Percentiles rank a stretch among this genome's conserved stretches.
Evolutionary conservation across 768 basidiomycete species (phyloP).

Genomic region (Tricholoma sp.): DNA sequence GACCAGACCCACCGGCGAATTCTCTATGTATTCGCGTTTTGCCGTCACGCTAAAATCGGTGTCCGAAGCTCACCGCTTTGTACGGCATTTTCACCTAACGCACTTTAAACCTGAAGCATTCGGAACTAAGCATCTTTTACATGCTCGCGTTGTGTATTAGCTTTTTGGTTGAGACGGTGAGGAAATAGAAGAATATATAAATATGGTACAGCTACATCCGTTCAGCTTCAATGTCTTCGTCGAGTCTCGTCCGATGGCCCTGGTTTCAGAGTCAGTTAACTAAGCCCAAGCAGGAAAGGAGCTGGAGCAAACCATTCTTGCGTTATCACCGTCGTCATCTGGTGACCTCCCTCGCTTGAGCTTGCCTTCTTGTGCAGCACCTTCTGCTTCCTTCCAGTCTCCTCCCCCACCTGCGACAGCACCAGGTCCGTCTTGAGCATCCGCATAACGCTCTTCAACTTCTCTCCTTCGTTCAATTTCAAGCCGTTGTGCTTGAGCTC

Average conservation of each 20-base stretch:
- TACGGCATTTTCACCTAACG: slow-evolving; percentile 58
- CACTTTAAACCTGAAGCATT: slow-evolving; percentile 11
- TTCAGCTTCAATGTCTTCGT: slow-evolving; percentile 63
- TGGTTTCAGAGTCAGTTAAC: slow-evolving; percentile 19
- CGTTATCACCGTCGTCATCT: slow-evolving; percentile 65
- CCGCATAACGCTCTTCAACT: slow-evolving; percentile 83
- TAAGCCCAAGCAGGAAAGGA: slow-evolving; percentile 1
- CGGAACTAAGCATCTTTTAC: slow-evolving; percentile 4
- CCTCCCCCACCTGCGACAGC: slow-evolving; percentile 81
- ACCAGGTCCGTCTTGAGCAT: slow-evolving; percentile 73
- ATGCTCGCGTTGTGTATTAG: slow-evolving; percentile 19
- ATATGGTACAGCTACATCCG: slow-evolving; percentile 49
- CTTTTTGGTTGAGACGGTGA: slow-evolving; percentile 3
- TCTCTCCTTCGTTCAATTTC: slow-evolving; percentile 76
- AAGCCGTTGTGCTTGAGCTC: slow-evolving; percentile 73
- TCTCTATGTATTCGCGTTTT: slow-evolving; percentile 46
- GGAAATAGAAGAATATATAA: slow-evolving; percentile 20
- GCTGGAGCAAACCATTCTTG: slow-evolving; percentile 44
- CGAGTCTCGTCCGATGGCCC: slow-evolving; percentile 58
- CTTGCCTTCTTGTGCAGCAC: slow-evolving; percentile 28
- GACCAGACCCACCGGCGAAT: slow-evolving; percentile 31
- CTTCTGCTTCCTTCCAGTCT: slow-evolving; percentile 75
- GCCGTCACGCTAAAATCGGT: slow-evolving; percentile 50
- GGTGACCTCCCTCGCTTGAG: slow-evolving; percentile 72
- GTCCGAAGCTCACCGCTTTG: slow-evolving; percentile 67